Evolutionary conservation across 208 protist genomes (phyloP).

Genomic region (Polymyxa betae): DNA sequence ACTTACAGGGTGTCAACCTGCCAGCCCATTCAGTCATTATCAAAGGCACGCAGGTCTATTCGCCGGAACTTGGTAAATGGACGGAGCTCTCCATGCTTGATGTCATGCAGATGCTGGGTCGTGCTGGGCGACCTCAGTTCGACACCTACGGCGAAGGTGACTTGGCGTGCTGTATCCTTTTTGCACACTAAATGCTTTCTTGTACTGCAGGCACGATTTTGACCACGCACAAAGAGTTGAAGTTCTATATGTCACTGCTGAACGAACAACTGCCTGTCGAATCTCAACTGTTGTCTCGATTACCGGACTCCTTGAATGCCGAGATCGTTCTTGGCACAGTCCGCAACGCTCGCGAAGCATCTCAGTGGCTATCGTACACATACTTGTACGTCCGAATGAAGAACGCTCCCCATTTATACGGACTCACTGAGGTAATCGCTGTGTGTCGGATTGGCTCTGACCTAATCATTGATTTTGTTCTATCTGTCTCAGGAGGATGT

Average conservation of each 20-base stretch:
- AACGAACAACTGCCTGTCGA: constrained; percentile 99
- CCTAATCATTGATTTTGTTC: too few species aligned
- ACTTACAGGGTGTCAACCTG: constrained; percentile 94
- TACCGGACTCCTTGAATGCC: constrained; percentile 97
- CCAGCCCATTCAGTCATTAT: constrained; percentile 99
- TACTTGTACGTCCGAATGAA: constrained; percentile 99
- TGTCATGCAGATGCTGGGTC: constrained; percentile 99
- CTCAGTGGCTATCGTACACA: constrained; percentile 93
- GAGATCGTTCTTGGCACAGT: constrained; percentile 96
- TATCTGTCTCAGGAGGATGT: neutral
- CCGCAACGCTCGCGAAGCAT: constrained; percentile 84
- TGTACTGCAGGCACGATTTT: constrained; percentile 86
- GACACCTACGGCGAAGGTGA: constrained; percentile 86
- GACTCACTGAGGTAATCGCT: too few species aligned
- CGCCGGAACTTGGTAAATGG: constrained; percentile 89
- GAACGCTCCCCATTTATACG: constrained; percentile 89
- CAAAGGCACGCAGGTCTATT: constrained; percentile 98
- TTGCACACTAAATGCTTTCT: neutral
- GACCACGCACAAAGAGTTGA: constrained; percentile 89
- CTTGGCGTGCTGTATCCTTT: neutral
- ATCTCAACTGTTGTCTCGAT: constrained; percentile 89
- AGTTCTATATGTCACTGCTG: constrained; percentile 96
- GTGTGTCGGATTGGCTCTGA: neutral
- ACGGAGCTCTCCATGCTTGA: constrained; percentile 94
- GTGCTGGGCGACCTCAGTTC: constrained; percentile 92